A percentile compares a stretch with the other conserved stretches of the same genome.
Evolutionary conservation across 2,329 filamentous ascomycete species (phyloP).

Genomic region (Trichoderma cornu-damae): DNA sequence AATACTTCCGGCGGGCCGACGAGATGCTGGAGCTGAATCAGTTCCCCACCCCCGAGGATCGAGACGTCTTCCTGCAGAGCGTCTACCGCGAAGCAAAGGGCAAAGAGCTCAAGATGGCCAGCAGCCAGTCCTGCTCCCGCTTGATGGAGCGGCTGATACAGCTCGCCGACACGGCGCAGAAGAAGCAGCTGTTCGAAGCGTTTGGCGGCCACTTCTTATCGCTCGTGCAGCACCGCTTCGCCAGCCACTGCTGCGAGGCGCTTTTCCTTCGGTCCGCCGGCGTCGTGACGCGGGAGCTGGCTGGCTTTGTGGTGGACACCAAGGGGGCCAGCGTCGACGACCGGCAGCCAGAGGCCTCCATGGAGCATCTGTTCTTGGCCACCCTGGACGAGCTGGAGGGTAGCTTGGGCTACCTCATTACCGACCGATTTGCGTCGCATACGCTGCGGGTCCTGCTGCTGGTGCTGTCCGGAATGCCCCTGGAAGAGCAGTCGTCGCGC

Average conservation of each 20-base stretch:
- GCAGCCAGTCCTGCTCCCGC: conserved; percentile 90
- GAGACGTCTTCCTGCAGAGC: conserved; percentile 66
- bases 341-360: conserved; percentile 52
- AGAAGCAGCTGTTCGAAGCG: conserved; percentile 79
- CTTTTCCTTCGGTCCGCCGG: conserved; percentile 81
- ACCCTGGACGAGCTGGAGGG: conserved; percentile 85
- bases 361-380: conserved; percentile 80
- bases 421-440: conserved; percentile 85
- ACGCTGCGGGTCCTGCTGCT: conserved; percentile 80
- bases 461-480: conserved; percentile 75
- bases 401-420: conserved; percentile 76
- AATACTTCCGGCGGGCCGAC: conserved; percentile 89
- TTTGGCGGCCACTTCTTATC: conserved; percentile 84
- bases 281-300: conserved; percentile 68
- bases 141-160: conserved; percentile 88
- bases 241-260: conserved; percentile 94
- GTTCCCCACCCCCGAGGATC: conserved; percentile 71
- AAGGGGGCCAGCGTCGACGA: conserved; percentile 39
- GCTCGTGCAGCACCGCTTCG: conserved; percentile 90
- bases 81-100: conserved; percentile 82
- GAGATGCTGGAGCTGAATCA: conserved; percentile 86
- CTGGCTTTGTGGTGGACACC: conserved; percentile 36
- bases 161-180: conserved; percentile 69
- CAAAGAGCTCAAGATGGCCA: conserved; percentile 93
- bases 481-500: conserved; percentile 64